Conservation (phyloP, 2,329 filamentous ascomycete species). For the Colletotrichum cordylinicola region DNA sequence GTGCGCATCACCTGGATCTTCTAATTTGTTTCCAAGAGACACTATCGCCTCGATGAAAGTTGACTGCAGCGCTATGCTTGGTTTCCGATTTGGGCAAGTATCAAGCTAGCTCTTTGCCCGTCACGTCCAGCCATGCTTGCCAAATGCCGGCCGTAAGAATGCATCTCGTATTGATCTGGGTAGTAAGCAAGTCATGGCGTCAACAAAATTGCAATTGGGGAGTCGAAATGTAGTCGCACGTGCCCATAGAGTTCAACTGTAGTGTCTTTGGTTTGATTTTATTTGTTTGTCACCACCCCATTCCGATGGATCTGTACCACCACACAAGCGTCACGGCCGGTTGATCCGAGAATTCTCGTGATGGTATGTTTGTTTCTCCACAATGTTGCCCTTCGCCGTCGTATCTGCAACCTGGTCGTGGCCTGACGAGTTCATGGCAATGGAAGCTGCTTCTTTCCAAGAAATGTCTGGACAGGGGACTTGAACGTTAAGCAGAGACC, state of each 20-base stretch:
- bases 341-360: background rate
- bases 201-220: background rate
- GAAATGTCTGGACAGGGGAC: fast-evolving
- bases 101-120: fast-evolving
- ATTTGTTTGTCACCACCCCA: background rate
- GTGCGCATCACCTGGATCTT: background rate
- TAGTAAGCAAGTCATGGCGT: background rate
- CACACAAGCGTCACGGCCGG: background rate
- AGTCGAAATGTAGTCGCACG: background rate
- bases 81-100: background rate
- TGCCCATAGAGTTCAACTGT: background rate
- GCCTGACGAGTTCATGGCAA: background rate
- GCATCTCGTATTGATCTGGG: background rate
- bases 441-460: background rate
- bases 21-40: background rate
- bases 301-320: background rate
- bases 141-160: background rate
- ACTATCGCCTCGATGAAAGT: background rate
- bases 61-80: background rate
- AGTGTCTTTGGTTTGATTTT: background rate
- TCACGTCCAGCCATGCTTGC: background rate
- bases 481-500: background rate
- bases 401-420: background rate
- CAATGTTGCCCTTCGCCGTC: background rate
- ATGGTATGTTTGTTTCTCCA: background rate